Evolutionary conservation across 169 alveolate genomes (phyloP), one percentile per base, ranked within the genome.

Genomic region (Cryptosporidium sp.): DNA sequence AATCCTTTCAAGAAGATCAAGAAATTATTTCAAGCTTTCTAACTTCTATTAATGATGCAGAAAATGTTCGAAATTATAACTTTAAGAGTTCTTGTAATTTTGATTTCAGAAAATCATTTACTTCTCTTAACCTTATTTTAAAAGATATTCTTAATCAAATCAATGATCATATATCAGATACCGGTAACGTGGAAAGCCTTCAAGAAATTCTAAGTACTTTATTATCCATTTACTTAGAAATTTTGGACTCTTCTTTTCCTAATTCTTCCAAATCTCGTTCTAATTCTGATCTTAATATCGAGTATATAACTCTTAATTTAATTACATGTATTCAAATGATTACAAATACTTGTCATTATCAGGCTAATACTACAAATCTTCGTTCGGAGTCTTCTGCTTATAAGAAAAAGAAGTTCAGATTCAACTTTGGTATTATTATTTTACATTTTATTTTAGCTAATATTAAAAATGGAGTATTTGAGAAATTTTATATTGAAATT

Each of bases 21-120:
- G 69, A 67, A 14, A n/a, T 71, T 45, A 71, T 71, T 21, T 71
- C 85, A 18, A 44, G 37, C n/a, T 71, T 44, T 29, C 85, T 71
- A 23, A 12, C 37, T 6, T 42, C 65, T 3, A 71, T 71, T 23
- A 9, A 23, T 35, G 14, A 71, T 29, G 23, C 23, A 37, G 23
- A 71, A 23, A n/a, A 6, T 18, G 37, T 71, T 45, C 6, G 69
- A 4, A 71, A 71, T 53, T 26, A 71, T 12, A 51, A 37, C 37
- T 71, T 71, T 53, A 14, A 45, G 31, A 42, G 51, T 16, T 37
- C 31, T 10, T 71, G 69, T 26, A 39, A 71, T 31, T 12, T n/a
- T 2, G 45, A 45, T 1, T 71, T 71, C 18, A 71, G 69, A 53
- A 33, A 71, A 7, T 71, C 85, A 14, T 71, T 71, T 48, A 4